Evolutionary conservation across 495 filamentous ascomycete genomes (phyloP), one percentile per base, ranked within the genome.

Genomic region (Terfezia claveryi): DNA sequence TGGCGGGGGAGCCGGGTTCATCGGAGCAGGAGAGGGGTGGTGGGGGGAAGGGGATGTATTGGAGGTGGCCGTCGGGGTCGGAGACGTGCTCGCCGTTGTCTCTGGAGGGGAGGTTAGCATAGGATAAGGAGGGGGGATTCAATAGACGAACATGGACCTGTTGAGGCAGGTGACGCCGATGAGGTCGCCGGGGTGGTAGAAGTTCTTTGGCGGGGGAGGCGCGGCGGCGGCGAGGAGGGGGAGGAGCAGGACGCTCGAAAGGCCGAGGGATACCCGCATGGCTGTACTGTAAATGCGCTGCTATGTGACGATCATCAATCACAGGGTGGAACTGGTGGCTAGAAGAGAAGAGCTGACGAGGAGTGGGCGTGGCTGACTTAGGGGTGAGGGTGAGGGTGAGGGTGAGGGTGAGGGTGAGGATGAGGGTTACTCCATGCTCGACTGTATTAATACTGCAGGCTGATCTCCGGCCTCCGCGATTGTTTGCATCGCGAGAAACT

Each of bases 41-140:
- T 14, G 17, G 14, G 41, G 41, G 41, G 68, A 98, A 96, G 51
- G 91, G 87, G 54, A 93, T 80, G 72, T 91, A 98, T 75, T 93
- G 77, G 38, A 95, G 84, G 66, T 87, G 80, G 59, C 89, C 85
- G 49, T 77, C 71, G 17, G 73, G 70, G 65, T 91, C 80, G 55
- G 80, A 79, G 65, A 98, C 83, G 76, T 98, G 76, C 60, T 80
- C 77, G 60, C 77, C 77, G 4, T 75, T 80, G 56, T 80, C 77
- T 56, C 77, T 80, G 58, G 11, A 38, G 20, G n/a, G 23, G 8
- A 44, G 36, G n/a, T 32, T 50, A 16, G 46, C 36, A 36, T 37
- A 52, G 44, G 49, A 51, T 50, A n/a, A 41, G 14, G 36, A 55
- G 46, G 50, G 6, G 36, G 38, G 52, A 9, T 10, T 23, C 50